A percentile compares a stretch with the other conserved stretches of the same genome.
phyloP scores from a whole-genome alignment of 2,329 filamentous ascomycete species.

The Pseudomassariella vexata region DNA sequence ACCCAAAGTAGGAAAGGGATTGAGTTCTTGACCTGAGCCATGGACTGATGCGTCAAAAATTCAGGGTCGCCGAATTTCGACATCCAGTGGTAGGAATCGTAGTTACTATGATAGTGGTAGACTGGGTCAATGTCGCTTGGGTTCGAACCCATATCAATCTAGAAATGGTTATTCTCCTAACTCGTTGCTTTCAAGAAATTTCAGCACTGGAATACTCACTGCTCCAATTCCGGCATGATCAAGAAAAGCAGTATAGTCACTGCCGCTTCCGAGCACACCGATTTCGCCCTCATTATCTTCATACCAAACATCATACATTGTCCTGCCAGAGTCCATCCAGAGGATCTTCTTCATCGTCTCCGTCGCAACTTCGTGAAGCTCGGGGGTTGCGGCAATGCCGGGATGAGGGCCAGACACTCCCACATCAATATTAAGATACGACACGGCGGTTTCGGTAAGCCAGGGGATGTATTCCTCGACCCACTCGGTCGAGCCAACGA shows the following conservation, averaged over 20 bases:
- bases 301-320: slow-evolving; percentile 35
- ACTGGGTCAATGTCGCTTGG: slow-evolving; percentile 42
- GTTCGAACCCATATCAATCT: slow-evolving; percentile 53
- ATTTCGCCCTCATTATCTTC: slow-evolving; percentile 40
- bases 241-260: slow-evolving; percentile 63
- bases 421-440: slow-evolving; percentile 79
- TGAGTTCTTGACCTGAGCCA: slow-evolving; percentile 40
- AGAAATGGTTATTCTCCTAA: slow-evolving; percentile 11
- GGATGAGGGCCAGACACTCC: slow-evolving; percentile 54
- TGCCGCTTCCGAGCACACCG: slow-evolving; percentile 57
- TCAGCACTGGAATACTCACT: slow-evolving; percentile 19
- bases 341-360: slow-evolving; percentile 56
- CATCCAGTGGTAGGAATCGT: slow-evolving; percentile 84
- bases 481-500: slow-evolving; percentile 80
- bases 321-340: slow-evolving; percentile 45
- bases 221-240: slow-evolving; percentile 43
- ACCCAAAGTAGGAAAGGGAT: neutral
- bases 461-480: slow-evolving; percentile 77
- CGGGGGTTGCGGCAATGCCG: slow-evolving; percentile 53
- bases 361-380: slow-evolving; percentile 60
- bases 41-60: slow-evolving; percentile 54
- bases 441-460: slow-evolving; percentile 64
- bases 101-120: slow-evolving; percentile 79
- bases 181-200: slow-evolving; percentile 27
- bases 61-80: slow-evolving; percentile 65